Percentiles rank a stretch among this genome's conserved stretches.
Conservation (phyloP, 169 alveolate genomes). For the Eimeria maxima region DNA sequence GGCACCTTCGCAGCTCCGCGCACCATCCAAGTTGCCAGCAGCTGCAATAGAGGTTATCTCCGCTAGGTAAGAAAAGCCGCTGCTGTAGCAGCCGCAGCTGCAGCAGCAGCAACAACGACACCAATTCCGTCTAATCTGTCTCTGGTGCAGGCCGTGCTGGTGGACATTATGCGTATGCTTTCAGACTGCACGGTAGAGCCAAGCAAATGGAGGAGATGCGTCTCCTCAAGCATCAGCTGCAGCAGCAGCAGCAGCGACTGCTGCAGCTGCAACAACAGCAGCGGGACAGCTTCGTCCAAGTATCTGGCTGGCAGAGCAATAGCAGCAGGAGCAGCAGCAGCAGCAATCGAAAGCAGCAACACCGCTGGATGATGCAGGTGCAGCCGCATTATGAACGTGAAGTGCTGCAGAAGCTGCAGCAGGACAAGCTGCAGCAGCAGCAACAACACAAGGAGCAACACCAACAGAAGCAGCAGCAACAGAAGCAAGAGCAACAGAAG, state of each 20-base stretch:
- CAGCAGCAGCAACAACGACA: slow-evolving; percentile 19
- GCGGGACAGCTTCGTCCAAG: not conserved
- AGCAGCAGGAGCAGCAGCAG: slow-evolving; percentile 47
- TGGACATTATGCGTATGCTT: not conserved
- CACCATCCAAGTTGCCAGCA: slow-evolving; percentile 32
- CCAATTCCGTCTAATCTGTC: too few species aligned
- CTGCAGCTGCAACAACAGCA: slow-evolving; percentile 53
- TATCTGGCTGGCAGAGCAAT: not conserved
- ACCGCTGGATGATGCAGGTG: not conserved
- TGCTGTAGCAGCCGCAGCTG: slow-evolving; percentile 1
- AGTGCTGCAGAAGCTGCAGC: slow-evolving; percentile 63
- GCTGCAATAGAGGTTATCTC: slow-evolving; percentile 13
- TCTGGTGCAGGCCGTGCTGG: not conserved
- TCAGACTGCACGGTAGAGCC: slow-evolving; percentile 47
- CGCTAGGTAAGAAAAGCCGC: slow-evolving; percentile 6
- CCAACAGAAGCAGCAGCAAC: too few species aligned
- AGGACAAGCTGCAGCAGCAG: not conserved
- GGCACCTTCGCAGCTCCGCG: not conserved
- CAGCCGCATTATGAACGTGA: not conserved
- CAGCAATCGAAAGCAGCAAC: not conserved
- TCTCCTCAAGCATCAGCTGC: slow-evolving; percentile 39
- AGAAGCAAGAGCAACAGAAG: not conserved
- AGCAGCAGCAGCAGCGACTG: slow-evolving; percentile 43
- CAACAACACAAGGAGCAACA: too few species aligned
- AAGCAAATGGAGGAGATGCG: slow-evolving; percentile 54